Percentiles rank a stretch among this genome's conserved stretches.
Evolutionary conservation across 2,329 filamentous ascomycete species (phyloP).

Genomic region (Saccharata proteae): DNA sequence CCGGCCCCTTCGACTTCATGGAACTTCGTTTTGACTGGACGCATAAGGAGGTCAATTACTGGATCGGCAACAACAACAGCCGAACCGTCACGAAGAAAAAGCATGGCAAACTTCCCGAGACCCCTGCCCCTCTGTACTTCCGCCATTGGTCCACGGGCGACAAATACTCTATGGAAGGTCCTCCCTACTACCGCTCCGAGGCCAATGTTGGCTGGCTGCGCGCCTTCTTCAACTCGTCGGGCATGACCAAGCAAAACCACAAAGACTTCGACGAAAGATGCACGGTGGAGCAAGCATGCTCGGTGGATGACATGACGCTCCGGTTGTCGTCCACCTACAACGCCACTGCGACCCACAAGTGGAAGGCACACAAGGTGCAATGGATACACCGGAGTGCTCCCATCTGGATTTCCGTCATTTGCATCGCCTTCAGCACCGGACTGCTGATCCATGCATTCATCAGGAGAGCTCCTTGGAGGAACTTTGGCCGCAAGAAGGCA

Average conservation of each 20-base stretch:
- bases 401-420: constrained; percentile 20
- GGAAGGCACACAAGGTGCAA: constrained; percentile 18
- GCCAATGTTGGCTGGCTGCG: constrained; percentile 35
- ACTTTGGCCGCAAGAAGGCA: constrained; percentile 5
- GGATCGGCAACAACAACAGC: constrained; percentile 26
- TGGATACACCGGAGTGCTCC: constrained; percentile 18
- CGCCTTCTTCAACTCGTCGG: constrained; percentile 39
- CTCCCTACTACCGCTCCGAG: constrained; percentile 25
- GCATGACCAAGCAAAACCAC: constrained; percentile 20
- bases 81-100: constrained; percentile 22
- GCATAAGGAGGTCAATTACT: constrained; percentile 30
- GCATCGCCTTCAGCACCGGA: constrained; percentile 17
- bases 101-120: constrained; percentile 24
- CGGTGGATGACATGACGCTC: constrained; percentile 22
- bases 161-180: constrained; percentile 32
- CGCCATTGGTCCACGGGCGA: constrained; percentile 40
- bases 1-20: constrained; percentile 31
- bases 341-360: constrained; percentile 15
- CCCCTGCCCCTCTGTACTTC: constrained; percentile 31
- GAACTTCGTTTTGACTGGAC: constrained; percentile 39
- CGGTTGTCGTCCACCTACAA: constrained; percentile 20
- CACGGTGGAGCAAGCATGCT: constrained; percentile 20
- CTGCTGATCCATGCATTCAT: constrained; percentile 21
- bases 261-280: constrained; percentile 21
- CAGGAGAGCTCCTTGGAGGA: constrained; percentile 14